Evolutionary conservation across 768 basidiomycete species (phyloP).

Genomic region (Psilocybe tampanensis): DNA sequence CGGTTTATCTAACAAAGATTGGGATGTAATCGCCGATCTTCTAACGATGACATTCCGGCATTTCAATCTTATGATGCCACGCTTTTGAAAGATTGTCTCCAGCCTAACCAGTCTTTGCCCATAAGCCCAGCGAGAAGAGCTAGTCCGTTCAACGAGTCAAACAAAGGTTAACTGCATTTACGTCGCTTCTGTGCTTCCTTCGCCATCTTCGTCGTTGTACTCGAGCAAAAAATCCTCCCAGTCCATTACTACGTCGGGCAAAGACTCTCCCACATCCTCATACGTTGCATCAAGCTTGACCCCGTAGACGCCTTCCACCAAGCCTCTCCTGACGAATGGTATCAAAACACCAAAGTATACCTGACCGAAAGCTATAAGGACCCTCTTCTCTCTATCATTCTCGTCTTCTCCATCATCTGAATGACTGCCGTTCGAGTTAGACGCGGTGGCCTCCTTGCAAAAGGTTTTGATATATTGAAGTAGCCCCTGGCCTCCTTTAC

Average conservation of each 20-base stretch:
- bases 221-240: slow-evolving; percentile 37
- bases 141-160: neutral
- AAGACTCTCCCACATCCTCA: slow-evolving; percentile 21
- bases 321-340: slow-evolving; percentile 70
- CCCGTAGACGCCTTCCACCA: slow-evolving; percentile 79
- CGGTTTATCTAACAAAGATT: neutral
- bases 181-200: slow-evolving; percentile 15
- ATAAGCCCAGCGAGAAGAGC: neutral
- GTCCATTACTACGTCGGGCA: slow-evolving; percentile 29
- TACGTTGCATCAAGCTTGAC: slow-evolving; percentile 25
- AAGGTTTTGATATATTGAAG: slow-evolving; percentile 43
- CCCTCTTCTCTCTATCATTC: slow-evolving; percentile 31
- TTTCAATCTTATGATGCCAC: neutral
- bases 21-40: slow-evolving; percentile 4
- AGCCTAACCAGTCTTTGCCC: no score
- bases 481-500: slow-evolving; percentile 45
- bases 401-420: slow-evolving; percentile 19
- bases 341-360: slow-evolving; percentile 65
- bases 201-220: slow-evolving; percentile 16
- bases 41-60: slow-evolving; percentile 3
- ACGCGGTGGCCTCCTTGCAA: slow-evolving; percentile 3
- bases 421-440: slow-evolving; percentile 5
- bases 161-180: neutral
- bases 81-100: no score
- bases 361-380: slow-evolving; percentile 49